phyloP scores from a whole-genome alignment of 2,329 filamentous ascomycete genomes.

The Daldinia sp. region DNA sequence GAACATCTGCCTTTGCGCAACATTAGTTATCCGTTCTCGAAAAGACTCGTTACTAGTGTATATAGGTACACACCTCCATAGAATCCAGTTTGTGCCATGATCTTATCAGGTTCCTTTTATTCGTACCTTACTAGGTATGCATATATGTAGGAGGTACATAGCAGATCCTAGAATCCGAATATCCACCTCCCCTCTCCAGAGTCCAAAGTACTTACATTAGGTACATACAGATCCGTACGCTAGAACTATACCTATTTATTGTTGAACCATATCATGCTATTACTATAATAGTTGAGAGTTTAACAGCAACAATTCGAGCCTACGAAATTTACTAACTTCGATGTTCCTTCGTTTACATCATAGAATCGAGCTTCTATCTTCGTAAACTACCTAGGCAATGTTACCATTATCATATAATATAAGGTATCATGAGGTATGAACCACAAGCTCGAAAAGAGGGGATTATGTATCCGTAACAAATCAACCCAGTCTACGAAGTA shows the following conservation, averaged over 20 bases:
- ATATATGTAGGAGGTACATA: too few relatives aligned
- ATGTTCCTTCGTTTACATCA: background rate
- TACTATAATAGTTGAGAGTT: background rate
- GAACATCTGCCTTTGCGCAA: slow-evolving; percentile 6
- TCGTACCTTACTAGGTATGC: too few relatives aligned
- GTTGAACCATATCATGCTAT: background rate
- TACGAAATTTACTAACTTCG: too few relatives aligned
- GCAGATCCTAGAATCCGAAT: background rate
- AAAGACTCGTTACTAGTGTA: background rate
- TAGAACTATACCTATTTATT: too few relatives aligned
- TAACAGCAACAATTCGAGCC: too few relatives aligned
- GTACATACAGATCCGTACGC: too few relatives aligned
- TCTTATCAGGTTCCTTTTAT: background rate
- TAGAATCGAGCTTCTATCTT: background rate
- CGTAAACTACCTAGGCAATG: background rate
- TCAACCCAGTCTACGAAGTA: background rate
- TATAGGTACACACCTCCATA: background rate
- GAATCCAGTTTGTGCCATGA: background rate
- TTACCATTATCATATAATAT: too few relatives aligned
- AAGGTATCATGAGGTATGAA: too few relatives aligned
- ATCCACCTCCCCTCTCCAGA: too few relatives aligned
- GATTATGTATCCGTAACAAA: slow-evolving; percentile 7
- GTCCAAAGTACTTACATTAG: too few relatives aligned
- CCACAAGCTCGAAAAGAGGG: background rate
- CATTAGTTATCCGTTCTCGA: slow-evolving; percentile 13